phyloP scores from a whole-genome alignment of 495 filamentous ascomycete genomes.

The Hypomontagnella monticulosa region DNA sequence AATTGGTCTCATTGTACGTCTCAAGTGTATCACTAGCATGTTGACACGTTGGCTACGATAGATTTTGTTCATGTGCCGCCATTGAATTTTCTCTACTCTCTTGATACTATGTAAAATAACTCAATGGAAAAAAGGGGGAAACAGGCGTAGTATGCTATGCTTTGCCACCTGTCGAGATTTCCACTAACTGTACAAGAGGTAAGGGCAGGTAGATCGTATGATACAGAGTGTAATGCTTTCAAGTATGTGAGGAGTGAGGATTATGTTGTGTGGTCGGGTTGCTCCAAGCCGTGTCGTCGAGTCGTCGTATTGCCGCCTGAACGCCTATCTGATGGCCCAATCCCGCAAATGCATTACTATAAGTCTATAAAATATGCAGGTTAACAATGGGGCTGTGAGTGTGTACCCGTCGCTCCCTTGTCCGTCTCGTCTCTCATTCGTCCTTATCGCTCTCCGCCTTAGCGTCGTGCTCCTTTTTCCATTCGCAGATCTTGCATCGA shows the following conservation, averaged over 20 bases:
- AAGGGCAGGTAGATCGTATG: conserved; percentile 33
- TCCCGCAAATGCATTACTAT: conserved; percentile 43
- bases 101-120: conserved; percentile 11
- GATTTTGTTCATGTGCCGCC: background rate
- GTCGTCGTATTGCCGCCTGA: conserved; percentile 43
- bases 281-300: conserved; percentile 36
- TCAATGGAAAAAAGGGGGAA: background rate
- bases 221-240: conserved; percentile 32
- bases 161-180: conserved; percentile 16
- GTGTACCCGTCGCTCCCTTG: conserved; percentile 26
- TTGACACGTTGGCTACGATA: conserved; percentile 26
- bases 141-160: conserved; percentile 2
- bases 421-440: conserved; percentile 43
- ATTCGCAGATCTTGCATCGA: conserved; percentile 69
- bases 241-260: conserved; percentile 40
- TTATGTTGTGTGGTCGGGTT: conserved; percentile 34
- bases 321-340: conserved; percentile 42
- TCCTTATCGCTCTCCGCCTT: conserved; percentile 52
- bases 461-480: conserved; percentile 63
- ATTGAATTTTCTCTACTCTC: background rate
- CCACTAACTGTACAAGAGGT: conserved; percentile 18
- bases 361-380: conserved; percentile 41
- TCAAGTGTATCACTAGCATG: conserved; percentile 23
- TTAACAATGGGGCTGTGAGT: conserved; percentile 38
- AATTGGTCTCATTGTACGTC: conserved; percentile 2